phyloP scores from a whole-genome alignment of 345 rosid genomes.

The Orychophragmus violaceus region DNA sequence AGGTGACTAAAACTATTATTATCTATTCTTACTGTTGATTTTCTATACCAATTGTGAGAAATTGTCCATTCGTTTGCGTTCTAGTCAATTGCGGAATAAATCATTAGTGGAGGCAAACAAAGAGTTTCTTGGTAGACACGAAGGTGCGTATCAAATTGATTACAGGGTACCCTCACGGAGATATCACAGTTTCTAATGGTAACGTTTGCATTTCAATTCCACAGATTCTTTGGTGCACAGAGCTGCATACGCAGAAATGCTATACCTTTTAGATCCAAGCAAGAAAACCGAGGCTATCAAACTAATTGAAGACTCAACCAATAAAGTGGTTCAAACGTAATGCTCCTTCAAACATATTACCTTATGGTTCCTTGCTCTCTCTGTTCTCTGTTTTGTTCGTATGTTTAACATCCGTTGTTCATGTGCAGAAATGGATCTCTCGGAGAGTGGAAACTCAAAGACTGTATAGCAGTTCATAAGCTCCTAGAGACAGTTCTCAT shows the following conservation, averaged over 20 bases:
- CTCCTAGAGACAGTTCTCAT: conserved; percentile 44
- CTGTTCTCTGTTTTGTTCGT: background rate
- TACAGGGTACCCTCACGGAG: background rate
- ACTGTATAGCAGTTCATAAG: conserved; percentile 71
- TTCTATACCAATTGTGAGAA: background rate
- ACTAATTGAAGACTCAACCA: conserved; percentile 70
- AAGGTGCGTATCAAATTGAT: conserved; percentile 39
- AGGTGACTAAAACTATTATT: conserved; percentile 41
- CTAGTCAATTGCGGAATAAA: conserved; percentile 74
- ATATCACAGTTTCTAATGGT: background rate
- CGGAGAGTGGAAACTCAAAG: conserved; percentile 85
- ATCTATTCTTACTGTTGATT: background rate
- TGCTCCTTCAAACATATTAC: background rate
- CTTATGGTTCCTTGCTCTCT: background rate
- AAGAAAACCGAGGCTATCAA: conserved; percentile 64
- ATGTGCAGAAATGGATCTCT: conserved; percentile 51
- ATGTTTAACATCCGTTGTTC: background rate
- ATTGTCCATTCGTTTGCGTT: conserved; percentile 11
- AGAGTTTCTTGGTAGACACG: conserved; percentile 63
- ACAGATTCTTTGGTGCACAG: conserved; percentile 93
- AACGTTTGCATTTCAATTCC: background rate
- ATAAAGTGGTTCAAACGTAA: conserved; percentile 51
- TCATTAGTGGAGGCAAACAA: conserved; percentile 75
- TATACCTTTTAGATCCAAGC: conserved; percentile 55
- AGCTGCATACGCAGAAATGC: conserved; percentile 93